Conservation (phyloP, 2,329 filamentous ascomycete genomes). For the Apiospora malaysiana region DNA sequence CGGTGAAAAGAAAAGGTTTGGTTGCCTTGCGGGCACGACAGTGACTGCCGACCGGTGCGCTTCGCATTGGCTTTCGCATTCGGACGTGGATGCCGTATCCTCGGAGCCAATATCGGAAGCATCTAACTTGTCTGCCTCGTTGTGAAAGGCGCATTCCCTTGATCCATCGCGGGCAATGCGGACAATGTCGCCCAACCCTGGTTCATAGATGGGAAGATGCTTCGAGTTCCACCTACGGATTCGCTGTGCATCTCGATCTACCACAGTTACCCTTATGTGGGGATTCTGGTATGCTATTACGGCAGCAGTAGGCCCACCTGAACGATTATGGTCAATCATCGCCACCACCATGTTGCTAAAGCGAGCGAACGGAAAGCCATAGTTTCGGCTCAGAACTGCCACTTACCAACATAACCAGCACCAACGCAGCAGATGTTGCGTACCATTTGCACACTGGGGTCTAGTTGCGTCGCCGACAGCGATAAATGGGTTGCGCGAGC, state of each 20-base stretch:
- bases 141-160: constrained; percentile 49
- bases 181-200: constrained; percentile 72
- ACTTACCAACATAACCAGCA: constrained; percentile 57
- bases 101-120: constrained; percentile 37
- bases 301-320: constrained; percentile 76
- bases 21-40: constrained; percentile 50
- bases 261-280: constrained; percentile 73
- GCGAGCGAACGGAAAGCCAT: not conserved
- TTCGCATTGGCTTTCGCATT: constrained; percentile 38
- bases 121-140: constrained; percentile 40
- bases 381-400: not conserved
- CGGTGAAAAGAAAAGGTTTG: constrained; percentile 78
- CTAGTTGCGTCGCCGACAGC: constrained; percentile 27
- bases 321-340: not conserved
- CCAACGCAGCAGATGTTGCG: constrained; percentile 42
- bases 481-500: constrained; percentile 26
- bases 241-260: constrained; percentile 69
- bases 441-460: constrained; percentile 37
- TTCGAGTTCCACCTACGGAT: constrained; percentile 77
- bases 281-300: constrained; percentile 78
- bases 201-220: constrained; percentile 78
- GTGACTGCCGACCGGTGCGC: constrained; percentile 35
- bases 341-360: not conserved
- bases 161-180: constrained; percentile 66
- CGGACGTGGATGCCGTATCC: constrained; percentile 39